Conservation (phyloP, 306 rosid genomes). For the Dalbergia cochinchinensis region DNA sequence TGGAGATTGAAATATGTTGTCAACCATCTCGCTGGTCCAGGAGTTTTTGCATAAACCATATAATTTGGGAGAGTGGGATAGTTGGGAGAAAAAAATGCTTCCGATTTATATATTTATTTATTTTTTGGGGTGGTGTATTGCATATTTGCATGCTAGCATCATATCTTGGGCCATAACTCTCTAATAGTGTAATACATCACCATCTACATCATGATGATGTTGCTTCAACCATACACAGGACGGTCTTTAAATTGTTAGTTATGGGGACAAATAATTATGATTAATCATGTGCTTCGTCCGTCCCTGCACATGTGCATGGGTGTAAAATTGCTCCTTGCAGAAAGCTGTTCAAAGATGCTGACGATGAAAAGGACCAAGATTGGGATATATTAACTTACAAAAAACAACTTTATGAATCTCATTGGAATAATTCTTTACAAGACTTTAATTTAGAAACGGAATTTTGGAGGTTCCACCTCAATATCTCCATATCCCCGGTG, state of each 20-base stretch:
- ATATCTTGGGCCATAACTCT: slow-evolving; percentile 56
- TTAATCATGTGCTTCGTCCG: slow-evolving; percentile 48
- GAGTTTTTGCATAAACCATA: slow-evolving; percentile 44
- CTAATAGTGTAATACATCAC: slow-evolving; percentile 48
- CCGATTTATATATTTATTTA: not conserved
- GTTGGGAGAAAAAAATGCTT: slow-evolving; percentile 40
- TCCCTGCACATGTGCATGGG: slow-evolving; percentile 49
- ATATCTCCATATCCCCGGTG: not conserved
- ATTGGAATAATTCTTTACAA: not conserved
- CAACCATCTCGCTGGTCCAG: slow-evolving; percentile 27
- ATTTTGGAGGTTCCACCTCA: not conserved
- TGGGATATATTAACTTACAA: slow-evolving; percentile 5
- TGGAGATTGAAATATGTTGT: slow-evolving; percentile 30
- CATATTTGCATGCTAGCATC: slow-evolving; percentile 65
- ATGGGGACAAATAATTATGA: slow-evolving; percentile 61
- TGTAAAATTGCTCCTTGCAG: slow-evolving; percentile 16
- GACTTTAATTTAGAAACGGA: not conserved
- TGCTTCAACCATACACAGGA: slow-evolving; percentile 52
- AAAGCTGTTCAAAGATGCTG: slow-evolving; percentile 39
- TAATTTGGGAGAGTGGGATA: slow-evolving; percentile 32
- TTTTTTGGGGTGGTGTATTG: slow-evolving; percentile 27
- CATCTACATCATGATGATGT: slow-evolving; percentile 66
- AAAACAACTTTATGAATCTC: slow-evolving; percentile 19
- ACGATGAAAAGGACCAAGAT: slow-evolving; percentile 23
- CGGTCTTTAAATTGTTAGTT: slow-evolving; percentile 52